phyloP scores from a whole-genome alignment of 2,329 filamentous ascomycete species.

The Aspergillus sp. region DNA sequence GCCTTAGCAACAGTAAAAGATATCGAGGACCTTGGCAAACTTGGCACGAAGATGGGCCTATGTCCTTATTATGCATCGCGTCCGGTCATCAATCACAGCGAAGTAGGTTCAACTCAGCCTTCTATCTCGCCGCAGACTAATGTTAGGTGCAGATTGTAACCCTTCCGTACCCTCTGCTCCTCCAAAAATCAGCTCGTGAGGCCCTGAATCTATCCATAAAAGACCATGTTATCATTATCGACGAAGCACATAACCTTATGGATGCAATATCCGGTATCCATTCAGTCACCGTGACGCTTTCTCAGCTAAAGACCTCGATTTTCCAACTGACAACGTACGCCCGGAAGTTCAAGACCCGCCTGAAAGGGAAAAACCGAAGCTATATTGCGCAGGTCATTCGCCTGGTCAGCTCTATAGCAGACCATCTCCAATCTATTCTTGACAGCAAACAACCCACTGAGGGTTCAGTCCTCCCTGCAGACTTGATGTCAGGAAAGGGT shows the following conservation, averaged over 20 bases:
- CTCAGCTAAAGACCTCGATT: constrained; percentile 73
- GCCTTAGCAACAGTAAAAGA: constrained; percentile 84
- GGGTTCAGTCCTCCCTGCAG: constrained; percentile 71
- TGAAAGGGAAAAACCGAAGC: constrained; percentile 89
- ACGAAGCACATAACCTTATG: constrained; percentile 98
- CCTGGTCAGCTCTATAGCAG: constrained; percentile 76
- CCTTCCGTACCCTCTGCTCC: constrained; percentile 84
- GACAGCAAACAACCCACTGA: constrained; percentile 54
- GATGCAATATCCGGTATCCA: constrained; percentile 89
- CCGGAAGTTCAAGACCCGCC: constrained; percentile 80
- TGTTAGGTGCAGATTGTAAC: constrained; percentile 69
- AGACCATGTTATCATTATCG: constrained; percentile 88
- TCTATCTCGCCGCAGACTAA: constrained; percentile 13
- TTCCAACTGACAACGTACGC: constrained; percentile 81
- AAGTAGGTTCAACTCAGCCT: constrained; percentile 53
- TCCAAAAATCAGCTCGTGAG: constrained; percentile 86
- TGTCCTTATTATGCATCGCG: constrained; percentile 98
- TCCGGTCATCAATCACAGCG: constrained; percentile 76
- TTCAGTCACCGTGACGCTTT: constrained; percentile 74
- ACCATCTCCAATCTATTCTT: constrained; percentile 65
- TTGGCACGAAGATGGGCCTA: constrained; percentile 78
- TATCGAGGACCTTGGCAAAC: constrained; percentile 82
- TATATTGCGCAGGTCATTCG: constrained; percentile 88
- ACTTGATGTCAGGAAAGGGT: constrained; percentile 79
- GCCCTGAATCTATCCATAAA: constrained; percentile 85